Base-by-base conservation (phyloP, 805 yeast genomes). In the Lipomyces japonicus region DNA sequence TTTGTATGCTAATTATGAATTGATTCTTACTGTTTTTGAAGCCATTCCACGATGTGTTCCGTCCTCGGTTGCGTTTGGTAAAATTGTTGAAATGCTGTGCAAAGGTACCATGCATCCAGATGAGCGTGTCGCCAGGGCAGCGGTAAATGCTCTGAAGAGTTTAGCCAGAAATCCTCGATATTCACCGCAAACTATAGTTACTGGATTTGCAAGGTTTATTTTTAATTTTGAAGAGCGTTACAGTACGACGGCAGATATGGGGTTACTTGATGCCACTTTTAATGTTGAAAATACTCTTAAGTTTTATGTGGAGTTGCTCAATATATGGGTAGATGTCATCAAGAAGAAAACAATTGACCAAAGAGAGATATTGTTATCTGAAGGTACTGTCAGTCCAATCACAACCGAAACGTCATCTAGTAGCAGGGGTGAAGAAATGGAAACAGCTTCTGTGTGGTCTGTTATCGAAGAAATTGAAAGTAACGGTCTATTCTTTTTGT, bases 381-480 rank as follows among this genome's bases (percentile, higher is more conserved):
- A 14, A 12, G 56, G 44, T 28, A 48, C 48, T 30, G 50, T 37
- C 12, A 26, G 26, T 4, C 32, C 21, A 3, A 39, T 30, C 50
- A 46, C 47, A 24, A 42, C 55, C 55, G 41, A 46, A 18, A 61
- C 51, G 10, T 34, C 46, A 46, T 36, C 65, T 5, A 60, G 64
- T 4, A 71, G 68, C 2, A 49, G 76, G 5, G 68, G 75, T 4
- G 89, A 84, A 55, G 86, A 81, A 50, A 66, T 86, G 32, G 91
- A 86, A 62, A 74, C 87, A 76, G 86, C 86, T 58, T 81, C 80
- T 41, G 80, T 88, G 16, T 81, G 87, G 55, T 84, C 96, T 0
- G 84, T 86, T 0, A 82, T 93, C 41, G 97, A 93, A 66, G 97
- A 91, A 55, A 86, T 91, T 7, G 98, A 93, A 67, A 97, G 98